Conservation (phyloP, 345 rosid genomes). For the Ceriops zippeliana region DNA sequence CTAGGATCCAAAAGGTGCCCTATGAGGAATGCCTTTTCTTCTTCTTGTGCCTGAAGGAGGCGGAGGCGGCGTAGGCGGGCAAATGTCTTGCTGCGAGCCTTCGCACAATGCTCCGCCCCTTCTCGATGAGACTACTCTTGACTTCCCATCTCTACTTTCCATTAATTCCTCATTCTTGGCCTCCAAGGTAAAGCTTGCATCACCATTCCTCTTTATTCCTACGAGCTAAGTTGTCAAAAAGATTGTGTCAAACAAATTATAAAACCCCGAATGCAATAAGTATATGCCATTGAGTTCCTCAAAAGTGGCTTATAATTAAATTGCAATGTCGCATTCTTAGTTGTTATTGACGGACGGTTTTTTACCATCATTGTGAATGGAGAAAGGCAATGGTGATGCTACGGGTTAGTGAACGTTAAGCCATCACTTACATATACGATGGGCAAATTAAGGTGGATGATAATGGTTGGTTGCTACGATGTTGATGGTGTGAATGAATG, state of each 20-base stretch:
- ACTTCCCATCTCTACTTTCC: constrained; percentile 39
- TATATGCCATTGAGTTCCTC: not conserved
- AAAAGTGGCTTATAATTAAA: not conserved
- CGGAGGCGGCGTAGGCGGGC: constrained; percentile 51
- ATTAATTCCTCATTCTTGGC: constrained; percentile 37
- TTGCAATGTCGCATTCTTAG: not conserved
- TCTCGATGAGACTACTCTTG: constrained; percentile 19
- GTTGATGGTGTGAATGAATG: constrained; percentile 25
- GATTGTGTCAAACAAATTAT: not conserved
- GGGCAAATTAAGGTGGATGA: not conserved
- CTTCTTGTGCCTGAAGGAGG: constrained; percentile 60
- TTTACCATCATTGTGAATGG: not conserved
- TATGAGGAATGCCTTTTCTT: constrained; percentile 82
- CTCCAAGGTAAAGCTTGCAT: constrained; percentile 50
- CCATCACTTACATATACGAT: not conserved
- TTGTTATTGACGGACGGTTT: not conserved
- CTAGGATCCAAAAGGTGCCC: constrained; percentile 78
- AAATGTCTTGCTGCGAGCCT: constrained; percentile 51
- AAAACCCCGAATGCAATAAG: not conserved
- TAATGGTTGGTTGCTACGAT: constrained; percentile 32
- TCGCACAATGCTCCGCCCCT: constrained; percentile 61
- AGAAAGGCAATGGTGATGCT: constrained; percentile 1
- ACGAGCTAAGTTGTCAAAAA: constrained; percentile 45
- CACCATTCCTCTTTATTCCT: constrained; percentile 63
- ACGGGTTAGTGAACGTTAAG: not conserved